A percentile compares a stretch with the other conserved stretches of the same genome.
Evolutionary conservation across 345 rosid genomes (phyloP).

Genomic region (Fremontodendron californicum): DNA sequence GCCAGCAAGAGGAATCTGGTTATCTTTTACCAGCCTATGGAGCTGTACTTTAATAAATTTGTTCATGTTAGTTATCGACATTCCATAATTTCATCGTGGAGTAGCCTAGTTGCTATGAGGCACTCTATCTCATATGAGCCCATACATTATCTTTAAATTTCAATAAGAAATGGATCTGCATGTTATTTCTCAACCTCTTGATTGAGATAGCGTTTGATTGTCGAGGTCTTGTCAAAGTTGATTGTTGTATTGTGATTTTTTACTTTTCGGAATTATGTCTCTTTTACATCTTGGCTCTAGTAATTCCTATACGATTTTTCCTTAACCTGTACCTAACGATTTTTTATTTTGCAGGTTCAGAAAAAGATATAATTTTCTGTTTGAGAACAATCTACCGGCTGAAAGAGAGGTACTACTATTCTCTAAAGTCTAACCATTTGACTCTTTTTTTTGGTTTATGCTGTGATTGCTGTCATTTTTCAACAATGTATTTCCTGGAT

Average conservation of each 20-base stretch:
- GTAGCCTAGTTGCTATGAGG: neutral
- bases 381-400: conserved; percentile 56
- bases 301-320: neutral
- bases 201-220: neutral
- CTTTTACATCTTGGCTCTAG: neutral
- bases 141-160: neutral
- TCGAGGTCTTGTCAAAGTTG: neutral
- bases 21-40: neutral
- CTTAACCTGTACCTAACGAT: neutral
- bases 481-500: neutral
- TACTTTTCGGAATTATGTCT: neutral
- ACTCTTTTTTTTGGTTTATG: neutral
- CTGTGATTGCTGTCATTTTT: neutral
- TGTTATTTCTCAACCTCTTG: neutral
- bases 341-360: conserved; percentile 45
- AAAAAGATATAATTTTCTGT: conserved; percentile 71
- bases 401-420: conserved; percentile 36
- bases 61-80: neutral
- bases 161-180: neutral
- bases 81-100: neutral
- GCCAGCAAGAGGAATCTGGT: neutral
- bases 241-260: neutral
- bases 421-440: neutral
- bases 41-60: neutral
- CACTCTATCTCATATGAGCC: neutral